Conservation (phyloP, 441 rosid species). For the Pelargonium exstipulatum region DNA sequence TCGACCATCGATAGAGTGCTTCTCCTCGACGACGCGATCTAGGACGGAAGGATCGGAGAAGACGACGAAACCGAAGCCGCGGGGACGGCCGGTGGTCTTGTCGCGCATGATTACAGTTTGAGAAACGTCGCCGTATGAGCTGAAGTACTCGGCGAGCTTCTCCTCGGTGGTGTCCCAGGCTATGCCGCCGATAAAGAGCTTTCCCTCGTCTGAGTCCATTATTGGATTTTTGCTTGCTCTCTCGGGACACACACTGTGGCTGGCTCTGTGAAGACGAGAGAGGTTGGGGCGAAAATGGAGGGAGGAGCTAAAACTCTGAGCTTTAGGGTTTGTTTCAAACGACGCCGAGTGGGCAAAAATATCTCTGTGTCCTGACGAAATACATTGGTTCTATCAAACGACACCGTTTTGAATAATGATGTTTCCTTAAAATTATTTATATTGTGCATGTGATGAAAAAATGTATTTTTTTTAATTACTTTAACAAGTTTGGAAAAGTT, state of each 20-base stretch:
- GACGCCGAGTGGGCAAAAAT: conserved; percentile 1
- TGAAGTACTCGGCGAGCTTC: conserved; percentile 30
- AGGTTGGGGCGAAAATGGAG: neutral
- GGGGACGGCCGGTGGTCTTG: conserved; percentile 32
- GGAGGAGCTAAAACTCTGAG: neutral
- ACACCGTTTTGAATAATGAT: neutral
- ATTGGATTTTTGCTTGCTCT: neutral
- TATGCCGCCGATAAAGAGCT: conserved; percentile 39
- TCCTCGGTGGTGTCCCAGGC: conserved; percentile 41
- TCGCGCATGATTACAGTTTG: conserved; percentile 35
- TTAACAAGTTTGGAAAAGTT: too few relatives aligned
- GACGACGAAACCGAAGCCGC: conserved; percentile 36
- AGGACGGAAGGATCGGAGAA: conserved; percentile 33
- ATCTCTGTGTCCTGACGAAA: neutral
- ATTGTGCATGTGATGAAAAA: too few relatives aligned
- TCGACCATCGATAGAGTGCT: conserved; percentile 34
- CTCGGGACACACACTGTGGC: neutral
- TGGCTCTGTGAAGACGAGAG: neutral
- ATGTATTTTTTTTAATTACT: too few relatives aligned
- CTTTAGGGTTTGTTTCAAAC: conserved; percentile 10
- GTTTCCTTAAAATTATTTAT: too few relatives aligned
- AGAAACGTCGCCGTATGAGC: conserved; percentile 26
- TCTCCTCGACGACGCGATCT: conserved; percentile 32
- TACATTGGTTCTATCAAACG: neutral
- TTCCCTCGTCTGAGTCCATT: conserved; percentile 37